Percentiles rank a stretch among this genome's conserved stretches.
phyloP scores from a whole-genome alignment of 345 rosid species.

The Acer campestre region DNA sequence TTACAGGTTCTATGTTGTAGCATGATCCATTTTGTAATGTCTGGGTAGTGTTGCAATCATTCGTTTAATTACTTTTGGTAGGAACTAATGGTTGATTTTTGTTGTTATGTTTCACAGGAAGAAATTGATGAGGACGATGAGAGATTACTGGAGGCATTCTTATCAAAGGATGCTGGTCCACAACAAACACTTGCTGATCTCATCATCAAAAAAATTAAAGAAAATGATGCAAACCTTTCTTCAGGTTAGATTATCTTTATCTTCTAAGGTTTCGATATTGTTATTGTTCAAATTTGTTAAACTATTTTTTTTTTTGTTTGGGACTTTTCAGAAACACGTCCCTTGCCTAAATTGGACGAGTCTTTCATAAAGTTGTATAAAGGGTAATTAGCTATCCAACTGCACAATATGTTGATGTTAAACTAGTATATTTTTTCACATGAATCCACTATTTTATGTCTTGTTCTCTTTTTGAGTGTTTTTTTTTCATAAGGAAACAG shows the following conservation, averaged over 20 bases:
- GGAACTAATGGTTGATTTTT: neutral
- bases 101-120: constrained; percentile 41
- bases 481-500: neutral
- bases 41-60: neutral
- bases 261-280: neutral
- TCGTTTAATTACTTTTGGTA: neutral
- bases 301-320: neutral
- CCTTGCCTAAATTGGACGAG: constrained; percentile 69
- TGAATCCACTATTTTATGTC: neutral
- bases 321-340: constrained; percentile 57
- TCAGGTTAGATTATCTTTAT: constrained; percentile 47
- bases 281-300: neutral
- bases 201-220: constrained; percentile 69
- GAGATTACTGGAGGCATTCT: constrained; percentile 77
- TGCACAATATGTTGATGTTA: neutral
- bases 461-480: neutral
- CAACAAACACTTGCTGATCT: constrained; percentile 79
- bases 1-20: neutral
- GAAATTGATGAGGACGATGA: constrained; percentile 82
- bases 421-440: neutral
- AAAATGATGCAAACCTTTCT: constrained; percentile 50
- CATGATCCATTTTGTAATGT: no score
- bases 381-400: constrained; percentile 46
- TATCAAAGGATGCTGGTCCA: constrained; percentile 64
- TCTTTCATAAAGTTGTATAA: constrained; percentile 66